Evolutionary conservation across 2,329 filamentous ascomycete genomes (phyloP), one percentile per base, ranked within the genome.

Genomic region (Alternaria sp.): DNA sequence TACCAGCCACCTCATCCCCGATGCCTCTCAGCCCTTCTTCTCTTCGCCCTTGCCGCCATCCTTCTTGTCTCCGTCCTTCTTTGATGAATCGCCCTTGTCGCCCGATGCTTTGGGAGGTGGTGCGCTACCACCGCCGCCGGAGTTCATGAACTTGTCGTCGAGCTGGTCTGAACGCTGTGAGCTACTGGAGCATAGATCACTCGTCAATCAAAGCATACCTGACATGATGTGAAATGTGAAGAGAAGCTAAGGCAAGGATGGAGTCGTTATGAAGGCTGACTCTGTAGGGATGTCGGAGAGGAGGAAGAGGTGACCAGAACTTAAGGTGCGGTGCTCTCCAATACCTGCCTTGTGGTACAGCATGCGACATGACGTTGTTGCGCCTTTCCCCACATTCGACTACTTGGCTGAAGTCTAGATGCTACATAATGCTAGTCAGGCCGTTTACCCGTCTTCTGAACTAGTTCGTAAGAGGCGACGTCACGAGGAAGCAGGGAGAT

Each of bases 81-180:
- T 43, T 6, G 45, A 51, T 20, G 56, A 18, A 44, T 51, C 46
- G 4, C 30, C 33, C 23, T 58, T 58, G 12, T 28, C 56, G 23
- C 46, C 46, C 10, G 47, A 47, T n/a, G 30, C 30, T 23, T 41
- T 49, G 11, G 28, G 45, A 15, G 45, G 45, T 14, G 46, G 45
- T 23, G 56, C 56, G 20, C 45, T 18, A 21, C 33, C 33, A 18
- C 37, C 37, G 33, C 20, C 23, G 15, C 53, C 53, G 12, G 53
- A 44, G 41, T 58, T 58, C 45, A 41, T 51, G 46, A 58, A 58
- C 45, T 43, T 44, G 56, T 58, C 56, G 23, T 58, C 56, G 30
- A 58, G 56, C 28, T 58, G 56, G 46, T 58, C 56, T 51, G 8
- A 6, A 30, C 5, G 30, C 1, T 14, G 21, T 58, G 4, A 58